Conservation (phyloP, 2,329 filamentous ascomycete species). For the Berkeleyomyces rouxiae region DNA sequence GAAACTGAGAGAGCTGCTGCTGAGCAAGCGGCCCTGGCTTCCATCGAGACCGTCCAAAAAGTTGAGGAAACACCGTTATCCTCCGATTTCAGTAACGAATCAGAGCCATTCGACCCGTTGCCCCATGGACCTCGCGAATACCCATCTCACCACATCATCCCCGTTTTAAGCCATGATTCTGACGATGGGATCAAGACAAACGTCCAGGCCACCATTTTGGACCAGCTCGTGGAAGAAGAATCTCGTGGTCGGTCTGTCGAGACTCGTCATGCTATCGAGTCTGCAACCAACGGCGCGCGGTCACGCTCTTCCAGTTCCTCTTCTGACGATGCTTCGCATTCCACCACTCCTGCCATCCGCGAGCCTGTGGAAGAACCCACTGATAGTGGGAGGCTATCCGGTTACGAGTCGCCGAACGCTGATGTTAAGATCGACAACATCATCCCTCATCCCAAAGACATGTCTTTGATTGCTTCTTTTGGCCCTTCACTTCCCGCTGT, state of each 20-base stretch:
- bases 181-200: not conserved
- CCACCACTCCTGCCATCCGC: not conserved
- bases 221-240: not conserved
- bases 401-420: slow-evolving; percentile 44
- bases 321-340: not conserved
- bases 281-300: not conserved
- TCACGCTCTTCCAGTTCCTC: not conserved
- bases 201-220: not conserved
- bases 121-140: not conserved
- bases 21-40: not conserved
- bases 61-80: not conserved
- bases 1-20: not conserved
- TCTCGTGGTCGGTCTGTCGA: not conserved
- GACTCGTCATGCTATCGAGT: not conserved
- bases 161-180: not conserved
- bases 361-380: not conserved
- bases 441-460: slow-evolving; percentile 33
- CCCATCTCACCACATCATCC: not conserved
- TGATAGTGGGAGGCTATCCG: not conserved
- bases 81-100: no score
- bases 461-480: slow-evolving; percentile 20
- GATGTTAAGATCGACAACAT: slow-evolving; percentile 45
- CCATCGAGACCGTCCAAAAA: not conserved
- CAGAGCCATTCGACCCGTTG: not conserved
- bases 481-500: slow-evolving; percentile 19